A percentile compares a stretch with the other conserved stretches of the same genome.
These are phyloP conservation scores for Termitomyces eurrhizus DNA, from an alignment of 768 basidiomycete species.

Conservation along the genomic window DNA sequence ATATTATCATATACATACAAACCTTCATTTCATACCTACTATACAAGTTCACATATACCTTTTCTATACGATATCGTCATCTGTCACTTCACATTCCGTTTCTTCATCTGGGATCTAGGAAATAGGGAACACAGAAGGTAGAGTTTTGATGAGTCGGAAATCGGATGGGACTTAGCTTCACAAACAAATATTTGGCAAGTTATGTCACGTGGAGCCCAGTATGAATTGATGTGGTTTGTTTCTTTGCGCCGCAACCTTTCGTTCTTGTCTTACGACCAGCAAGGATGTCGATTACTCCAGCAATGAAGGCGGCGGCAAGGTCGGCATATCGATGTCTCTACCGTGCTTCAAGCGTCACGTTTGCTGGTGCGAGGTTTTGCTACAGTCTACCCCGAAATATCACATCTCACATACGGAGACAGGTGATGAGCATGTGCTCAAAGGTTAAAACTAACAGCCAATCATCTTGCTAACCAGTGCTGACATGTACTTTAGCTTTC, in stretches of 20 bases:
- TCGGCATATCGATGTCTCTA: slow-evolving; percentile 72
- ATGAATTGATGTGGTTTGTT: neutral
- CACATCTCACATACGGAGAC: slow-evolving; percentile 5
- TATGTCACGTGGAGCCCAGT: neutral
- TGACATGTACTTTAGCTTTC: slow-evolving; percentile 51
- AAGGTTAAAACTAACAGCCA: slow-evolving; percentile 34
- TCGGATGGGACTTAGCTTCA: too few relatives aligned
- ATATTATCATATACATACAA: too few relatives aligned
- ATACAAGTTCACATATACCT: too few relatives aligned
- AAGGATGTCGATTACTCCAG: slow-evolving; percentile 50
- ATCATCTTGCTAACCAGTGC: neutral
- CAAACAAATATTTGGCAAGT: too few relatives aligned
- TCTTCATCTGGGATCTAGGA: too few relatives aligned
- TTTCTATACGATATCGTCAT: too few relatives aligned
- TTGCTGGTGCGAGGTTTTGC: slow-evolving; percentile 42
- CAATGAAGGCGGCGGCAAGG: slow-evolving; percentile 61
- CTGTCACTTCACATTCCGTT: too few relatives aligned
- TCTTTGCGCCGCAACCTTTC: neutral
- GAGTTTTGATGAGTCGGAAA: too few relatives aligned
- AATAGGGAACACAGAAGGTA: too few relatives aligned
- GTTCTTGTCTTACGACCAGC: neutral
- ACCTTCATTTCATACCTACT: too few relatives aligned
- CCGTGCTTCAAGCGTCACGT: slow-evolving; percentile 63
- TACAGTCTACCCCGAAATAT: neutral
- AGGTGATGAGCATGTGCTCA: slow-evolving; percentile 57